Evolutionary conservation across 805 yeast genomes (phyloP), one percentile per base, ranked within the genome.

Genomic region (Kurtzmaniella cleridarum): DNA sequence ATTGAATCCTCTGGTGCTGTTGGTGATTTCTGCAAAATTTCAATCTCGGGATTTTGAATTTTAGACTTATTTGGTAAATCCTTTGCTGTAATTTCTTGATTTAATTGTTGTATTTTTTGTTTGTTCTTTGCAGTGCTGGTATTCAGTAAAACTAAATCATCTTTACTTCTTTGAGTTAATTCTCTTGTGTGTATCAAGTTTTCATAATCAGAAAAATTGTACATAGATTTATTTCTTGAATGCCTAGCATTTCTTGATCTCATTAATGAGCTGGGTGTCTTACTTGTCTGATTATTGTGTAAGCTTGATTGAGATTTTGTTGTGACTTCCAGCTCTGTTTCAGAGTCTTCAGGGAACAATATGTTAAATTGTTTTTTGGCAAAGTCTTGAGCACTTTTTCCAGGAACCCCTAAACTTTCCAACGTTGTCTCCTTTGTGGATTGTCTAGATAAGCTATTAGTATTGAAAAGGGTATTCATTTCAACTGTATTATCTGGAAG

Each of bases 171-270:
- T 20, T 20, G 24, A 20, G 6, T n/a, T n/a, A n/a, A n/a, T n/a
- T n/a, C n/a, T n/a, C n/a, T n/a, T n/a, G n/a, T n/a, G n/a, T n/a
- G 30, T 31, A 16, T 46, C 45, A 14, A 46, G 47, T 32, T 54
- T 53, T 20, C 24, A 20, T 20, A 20, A 8, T 20, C 24, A 20
- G 24, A 5, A 32, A 68, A 64, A 39, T 54, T 57, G 38, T 55
- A 60, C 69, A 67, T 55, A 2, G 71, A 65, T 35, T 60, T 59
- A 38, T 62, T 64, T 26, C 74, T 62, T n/a, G 59, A 43, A 38
- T 68, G 74, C 28, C 61, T 57, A 18, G 46, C 46, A n/a, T 12
- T 2, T 40, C 30, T 29, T 14, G 47, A 32, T 17, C 40, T 35
- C 18, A 42, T 35, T 12, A 2, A 14, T 23, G 15, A 30, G 24